A percentile compares a stretch with the other conserved stretches of the same genome.
Evolutionary conservation across 2,329 filamentous ascomycete species (phyloP).

Genomic region (Thelonectria rubi): DNA sequence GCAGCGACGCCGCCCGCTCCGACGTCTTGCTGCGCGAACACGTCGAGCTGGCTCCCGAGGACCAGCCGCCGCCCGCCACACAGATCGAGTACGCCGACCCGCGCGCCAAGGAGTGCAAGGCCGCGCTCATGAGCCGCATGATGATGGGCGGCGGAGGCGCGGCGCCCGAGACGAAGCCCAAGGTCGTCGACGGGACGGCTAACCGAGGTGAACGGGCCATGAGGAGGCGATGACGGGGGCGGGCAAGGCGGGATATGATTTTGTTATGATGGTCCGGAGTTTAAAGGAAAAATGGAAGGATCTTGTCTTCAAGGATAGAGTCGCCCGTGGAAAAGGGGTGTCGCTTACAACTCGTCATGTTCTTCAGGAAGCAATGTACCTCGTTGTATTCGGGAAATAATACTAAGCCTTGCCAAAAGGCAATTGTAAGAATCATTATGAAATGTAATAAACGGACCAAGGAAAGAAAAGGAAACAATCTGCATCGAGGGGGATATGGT

Average conservation of each 20-base stretch:
- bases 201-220: constrained; percentile 32
- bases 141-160: constrained; percentile 35
- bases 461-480: not conserved
- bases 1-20: constrained; percentile 55
- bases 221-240: constrained; percentile 32
- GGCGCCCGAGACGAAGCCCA: constrained; percentile 30
- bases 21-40: constrained; percentile 34
- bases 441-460: constrained; percentile 13
- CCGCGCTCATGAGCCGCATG: constrained; percentile 57
- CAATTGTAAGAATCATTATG: constrained; percentile 13
- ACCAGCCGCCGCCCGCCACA: constrained; percentile 56
- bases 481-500: constrained; percentile 6
- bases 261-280: not conserved
- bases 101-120: constrained; percentile 55
- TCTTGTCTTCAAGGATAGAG: not conserved
- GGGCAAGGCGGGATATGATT: not conserved
- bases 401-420: not conserved
- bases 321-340: not conserved
- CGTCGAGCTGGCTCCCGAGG: constrained; percentile 40
- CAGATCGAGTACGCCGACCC: constrained; percentile 65
- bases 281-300: not conserved
- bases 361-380: not conserved
- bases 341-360: not conserved
- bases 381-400: not conserved
- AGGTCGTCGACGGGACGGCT: constrained; percentile 18